Base-by-base conservation (phyloP, 805 yeast genomes). In the Kodamaea jinghongensis region DNA sequence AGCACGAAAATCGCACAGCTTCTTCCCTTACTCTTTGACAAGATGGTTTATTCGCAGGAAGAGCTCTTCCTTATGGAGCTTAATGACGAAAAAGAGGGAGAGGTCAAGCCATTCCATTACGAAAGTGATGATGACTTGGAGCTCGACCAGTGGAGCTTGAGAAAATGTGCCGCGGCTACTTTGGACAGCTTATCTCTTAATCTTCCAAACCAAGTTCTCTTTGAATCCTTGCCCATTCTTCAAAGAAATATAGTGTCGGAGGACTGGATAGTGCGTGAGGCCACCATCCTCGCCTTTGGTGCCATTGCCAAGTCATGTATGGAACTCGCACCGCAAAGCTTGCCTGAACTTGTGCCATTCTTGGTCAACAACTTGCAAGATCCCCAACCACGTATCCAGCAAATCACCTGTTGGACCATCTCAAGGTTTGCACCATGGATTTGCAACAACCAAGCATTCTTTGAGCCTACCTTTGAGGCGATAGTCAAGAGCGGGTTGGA, bases 91-190 rank as follows among this genome's bases (percentile, higher is more conserved):
- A 80, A 77, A 28, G 95, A 87, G 39, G 13, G 42, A 15, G 55
- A 49, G 17, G 52, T 45, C 10, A 60, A 47, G 6, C 69, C 57
- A 13, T 68, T 63, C 14, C 76, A 65, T 27, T 79, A 74, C 7
- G 86, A 78, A 11, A 87, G 78, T 17, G 91, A 80, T 22, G 93
- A 81, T 8, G 90, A 79, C 20, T 88, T 79, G 35, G 85, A 76
- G 27, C 73, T 80, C 33, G 78, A 81, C 26, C 87, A 81, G 51
- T 93, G 99, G 99, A 88, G 82, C 52, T 64, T 93, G 43, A 75
- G 99, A 54, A 91, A 91, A 63, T 91, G 98, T 61, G 75, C 96
- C 4, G 98, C 98, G 3, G 93, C 97, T 3, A 84, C 97, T 0
- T 70, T 93, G 31, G 99, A 93, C 57, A 75, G 83, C 1, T 64